Conservation (phyloP, 2,329 filamentous ascomycete genomes). For the Talaromyces sp. region DNA sequence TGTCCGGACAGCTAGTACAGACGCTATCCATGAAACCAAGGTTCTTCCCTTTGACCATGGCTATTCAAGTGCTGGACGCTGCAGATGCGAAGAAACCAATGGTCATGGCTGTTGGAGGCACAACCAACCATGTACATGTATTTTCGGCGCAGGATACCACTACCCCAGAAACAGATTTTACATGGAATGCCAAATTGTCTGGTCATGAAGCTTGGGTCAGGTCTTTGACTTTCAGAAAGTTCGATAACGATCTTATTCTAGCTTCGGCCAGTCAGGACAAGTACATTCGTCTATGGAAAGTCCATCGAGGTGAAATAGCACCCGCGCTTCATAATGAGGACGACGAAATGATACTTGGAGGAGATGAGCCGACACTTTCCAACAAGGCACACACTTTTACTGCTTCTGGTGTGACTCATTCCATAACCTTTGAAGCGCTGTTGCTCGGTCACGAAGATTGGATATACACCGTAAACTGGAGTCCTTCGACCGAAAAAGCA, state of each 20-base stretch:
- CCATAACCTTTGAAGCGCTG: conserved; percentile 88
- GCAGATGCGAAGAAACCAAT: conserved; percentile 49
- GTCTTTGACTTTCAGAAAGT: conserved; percentile 70
- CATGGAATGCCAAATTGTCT: conserved; percentile 70
- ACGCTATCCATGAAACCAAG: conserved; percentile 71
- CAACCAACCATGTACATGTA: conserved; percentile 76
- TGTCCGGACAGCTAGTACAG: conserved; percentile 52
- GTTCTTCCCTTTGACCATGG: conserved; percentile 78
- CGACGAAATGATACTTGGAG: conserved; percentile 39
- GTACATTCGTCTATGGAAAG: conserved; percentile 89
- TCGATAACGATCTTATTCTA: conserved; percentile 72
- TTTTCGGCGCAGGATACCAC: conserved; percentile 58
- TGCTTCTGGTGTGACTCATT: conserved; percentile 62
- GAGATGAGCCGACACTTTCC: conserved; percentile 67
- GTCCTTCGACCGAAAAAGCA: conserved; percentile 52
- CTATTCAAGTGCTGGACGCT: conserved; percentile 61
- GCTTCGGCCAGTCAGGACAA: conserved; percentile 97
- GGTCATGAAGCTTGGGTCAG: conserved; percentile 96
- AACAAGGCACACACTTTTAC: conserved; percentile 85
- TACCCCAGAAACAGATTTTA: conserved; percentile 53
- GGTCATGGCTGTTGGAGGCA: conserved; percentile 82
- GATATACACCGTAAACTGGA: conserved; percentile 89
- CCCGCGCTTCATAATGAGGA: conserved; percentile 48
- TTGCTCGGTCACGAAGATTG: conserved; percentile 96
- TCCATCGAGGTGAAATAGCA: conserved; percentile 68